Evolutionary conservation across 73 alveolate genomes (phyloP), one percentile per base, ranked within the genome.

Genomic region (Effrenium voratum): DNA sequence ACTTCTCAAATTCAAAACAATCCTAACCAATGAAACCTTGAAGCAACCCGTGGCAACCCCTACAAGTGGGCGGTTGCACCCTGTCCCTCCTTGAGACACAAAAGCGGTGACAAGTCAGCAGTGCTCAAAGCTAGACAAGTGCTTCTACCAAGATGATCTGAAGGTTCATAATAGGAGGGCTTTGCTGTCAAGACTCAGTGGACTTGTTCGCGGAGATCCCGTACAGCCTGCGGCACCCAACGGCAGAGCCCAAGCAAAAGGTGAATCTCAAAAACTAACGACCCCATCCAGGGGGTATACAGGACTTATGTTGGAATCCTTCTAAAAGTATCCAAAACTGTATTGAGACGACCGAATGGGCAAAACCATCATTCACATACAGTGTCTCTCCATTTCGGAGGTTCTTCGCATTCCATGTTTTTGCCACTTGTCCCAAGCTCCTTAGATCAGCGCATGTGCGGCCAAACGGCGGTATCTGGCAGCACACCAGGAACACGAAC

Each of bases 251-350:
- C n/a, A n/a, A n/a, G n/a, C n/a, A 1, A 52, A 41, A n/a, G 28
- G 38, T 77, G 68, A 24, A 5, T 45, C 43, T 13, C 91, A 47
- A 34, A 36, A 26, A 4, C n/a, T 36, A 60, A n/a, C 1, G 15
- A 34, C 50, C 32, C 15, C 85, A 73, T 26, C 8, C 8, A 26
- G 13, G 99, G 93, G 99, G 99, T 97, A 98, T 95, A 72, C 95
- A 92, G 93, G 98, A 93, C 99, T 99, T 99, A 32, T 99, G 99
- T 36, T 99, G 99, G 68, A 99, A 99, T 63, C 99, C 99, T 98
- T 99, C 99, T 66, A 99, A 99, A n/a, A 99, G 99, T 2, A 99
- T 99, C 47, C 99, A 98, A 72, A 99, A 99, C 99, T 99, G 99
- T 99, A 99, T 98, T 72, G 99, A 52, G 63, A 8, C 63, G 8